phyloP scores from a whole-genome alignment of 2,329 filamentous ascomycete species.

The Xylariaceae sp. region DNA sequence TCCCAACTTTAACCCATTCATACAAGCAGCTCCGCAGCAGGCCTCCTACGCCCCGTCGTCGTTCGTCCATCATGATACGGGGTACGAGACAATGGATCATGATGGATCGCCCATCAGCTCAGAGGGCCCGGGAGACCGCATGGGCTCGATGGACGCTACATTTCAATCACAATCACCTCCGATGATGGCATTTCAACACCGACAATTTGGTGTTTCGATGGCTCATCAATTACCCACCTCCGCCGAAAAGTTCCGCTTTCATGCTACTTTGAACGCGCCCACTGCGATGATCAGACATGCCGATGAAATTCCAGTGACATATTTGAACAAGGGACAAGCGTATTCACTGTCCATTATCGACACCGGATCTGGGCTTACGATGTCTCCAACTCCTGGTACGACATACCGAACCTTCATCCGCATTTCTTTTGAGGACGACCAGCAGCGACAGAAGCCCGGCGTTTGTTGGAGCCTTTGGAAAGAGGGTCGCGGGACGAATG shows the following conservation, averaged over 20 bases:
- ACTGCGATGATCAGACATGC: slow-evolving; percentile 92
- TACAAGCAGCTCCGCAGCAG: slow-evolving; percentile 54
- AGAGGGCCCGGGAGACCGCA: slow-evolving; percentile 46
- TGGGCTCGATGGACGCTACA: slow-evolving; percentile 55
- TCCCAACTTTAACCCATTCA: slow-evolving; percentile 69
- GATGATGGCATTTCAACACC: slow-evolving; percentile 54
- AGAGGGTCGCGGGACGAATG: slow-evolving; percentile 90
- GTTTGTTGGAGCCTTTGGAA: slow-evolving; percentile 91
- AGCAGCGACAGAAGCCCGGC: slow-evolving; percentile 78
- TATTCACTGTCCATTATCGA: slow-evolving; percentile 85
- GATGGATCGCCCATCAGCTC: slow-evolving; percentile 65
- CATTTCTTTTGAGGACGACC: slow-evolving; percentile 96
- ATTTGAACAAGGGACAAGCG: slow-evolving; percentile 94
- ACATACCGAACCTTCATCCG: slow-evolving; percentile 87
- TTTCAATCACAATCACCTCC: slow-evolving; percentile 60
- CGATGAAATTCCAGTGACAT: slow-evolving; percentile 94
- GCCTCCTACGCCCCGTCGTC: slow-evolving; percentile 69
- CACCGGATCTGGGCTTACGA: slow-evolving; percentile 60
- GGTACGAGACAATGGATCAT: slow-evolving; percentile 75
- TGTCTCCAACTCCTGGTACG: slow-evolving; percentile 55
- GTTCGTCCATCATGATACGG: slow-evolving; percentile 76
- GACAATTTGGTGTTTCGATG: slow-evolving; percentile 45
- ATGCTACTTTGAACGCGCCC: slow-evolving; percentile 84
- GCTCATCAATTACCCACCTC: slow-evolving; percentile 46
- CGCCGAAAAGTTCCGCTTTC: slow-evolving; percentile 78